Percentiles rank a stretch among this genome's conserved stretches.
These are phyloP conservation scores for Macaranga tanarius DNA, from an alignment of 441 rosid genomes.

Conservation along the genomic window DNA sequence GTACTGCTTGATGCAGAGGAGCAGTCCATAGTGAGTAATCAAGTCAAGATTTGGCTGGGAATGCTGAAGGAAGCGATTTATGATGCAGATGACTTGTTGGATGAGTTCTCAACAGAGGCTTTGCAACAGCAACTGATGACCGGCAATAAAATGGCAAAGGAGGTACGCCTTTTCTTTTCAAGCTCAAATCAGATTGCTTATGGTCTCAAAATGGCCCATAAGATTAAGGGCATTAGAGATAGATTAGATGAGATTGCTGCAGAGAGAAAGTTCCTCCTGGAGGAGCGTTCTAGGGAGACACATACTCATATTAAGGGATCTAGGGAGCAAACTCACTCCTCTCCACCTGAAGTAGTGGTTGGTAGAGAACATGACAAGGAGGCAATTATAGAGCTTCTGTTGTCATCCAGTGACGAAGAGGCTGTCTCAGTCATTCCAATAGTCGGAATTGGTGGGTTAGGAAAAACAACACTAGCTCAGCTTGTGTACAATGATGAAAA, in stretches of 20 bases:
- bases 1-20: slow-evolving; percentile 27
- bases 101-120: not conserved
- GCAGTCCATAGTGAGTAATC: not conserved
- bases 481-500: not conserved
- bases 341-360: not conserved
- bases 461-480: slow-evolving; percentile 5
- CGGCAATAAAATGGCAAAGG: not conserved
- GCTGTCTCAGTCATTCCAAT: not conserved
- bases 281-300: not conserved
- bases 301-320: not conserved
- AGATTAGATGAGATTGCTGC: not conserved
- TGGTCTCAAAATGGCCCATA: not conserved
- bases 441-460: slow-evolving; percentile 9
- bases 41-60: not conserved
- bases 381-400: not conserved
- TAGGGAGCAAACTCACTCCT: slow-evolving; percentile 6
- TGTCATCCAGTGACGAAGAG: not conserved
- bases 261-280: not conserved
- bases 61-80: not conserved
- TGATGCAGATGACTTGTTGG: too few relatives aligned
- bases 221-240: not conserved
- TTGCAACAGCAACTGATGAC: not conserved
- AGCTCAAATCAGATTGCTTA: not conserved
- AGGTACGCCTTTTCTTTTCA: slow-evolving; percentile 12
- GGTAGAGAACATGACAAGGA: not conserved